Percentiles rank a stretch among this genome's conserved stretches.
Conservation (phyloP, 345 rosid species). For the Linum lewisii region DNA sequence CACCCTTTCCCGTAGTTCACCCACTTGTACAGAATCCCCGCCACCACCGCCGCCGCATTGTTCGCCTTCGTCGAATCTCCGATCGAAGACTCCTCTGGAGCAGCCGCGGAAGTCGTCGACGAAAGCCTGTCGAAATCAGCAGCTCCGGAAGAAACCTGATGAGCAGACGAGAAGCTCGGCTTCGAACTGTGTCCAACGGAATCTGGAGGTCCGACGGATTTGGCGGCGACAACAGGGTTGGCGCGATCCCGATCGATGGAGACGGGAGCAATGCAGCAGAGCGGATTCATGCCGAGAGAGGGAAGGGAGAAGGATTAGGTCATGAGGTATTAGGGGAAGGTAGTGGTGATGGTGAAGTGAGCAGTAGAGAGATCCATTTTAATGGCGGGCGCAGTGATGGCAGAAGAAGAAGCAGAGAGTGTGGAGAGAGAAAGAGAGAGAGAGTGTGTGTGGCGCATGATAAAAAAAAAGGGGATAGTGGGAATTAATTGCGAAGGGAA, state of each 20-base stretch:
- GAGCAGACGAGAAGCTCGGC: slow-evolving; percentile 35
- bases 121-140: slow-evolving; percentile 25
- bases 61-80: slow-evolving; percentile 41
- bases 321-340: slow-evolving; percentile 21
- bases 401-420: slow-evolving; percentile 16
- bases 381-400: slow-evolving; percentile 32
- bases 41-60: slow-evolving; percentile 40
- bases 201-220: slow-evolving; percentile 38
- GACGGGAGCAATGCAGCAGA: slow-evolving; percentile 99
- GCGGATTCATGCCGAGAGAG: slow-evolving; percentile 73
- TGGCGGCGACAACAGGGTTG: slow-evolving; percentile 47
- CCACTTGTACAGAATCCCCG: slow-evolving; percentile 92
- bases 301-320: not conserved
- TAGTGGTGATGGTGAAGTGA: slow-evolving; percentile 19
- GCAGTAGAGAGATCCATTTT: slow-evolving; percentile 47
- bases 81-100: slow-evolving; percentile 17
- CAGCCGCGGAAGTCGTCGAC: slow-evolving; percentile 5
- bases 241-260: slow-evolving; percentile 82
- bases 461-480: not conserved
- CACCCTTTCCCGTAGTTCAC: slow-evolving; percentile 95
- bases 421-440: slow-evolving; percentile 1
- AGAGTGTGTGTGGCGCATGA: not conserved
- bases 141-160: slow-evolving; percentile 52
- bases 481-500: slow-evolving; percentile 1
- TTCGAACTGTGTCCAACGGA: slow-evolving; percentile 4